These are phyloP conservation scores for Apiospora malaysiana DNA, from an alignment of 2,329 filamentous ascomycete species.

Conservation along the genomic window DNA sequence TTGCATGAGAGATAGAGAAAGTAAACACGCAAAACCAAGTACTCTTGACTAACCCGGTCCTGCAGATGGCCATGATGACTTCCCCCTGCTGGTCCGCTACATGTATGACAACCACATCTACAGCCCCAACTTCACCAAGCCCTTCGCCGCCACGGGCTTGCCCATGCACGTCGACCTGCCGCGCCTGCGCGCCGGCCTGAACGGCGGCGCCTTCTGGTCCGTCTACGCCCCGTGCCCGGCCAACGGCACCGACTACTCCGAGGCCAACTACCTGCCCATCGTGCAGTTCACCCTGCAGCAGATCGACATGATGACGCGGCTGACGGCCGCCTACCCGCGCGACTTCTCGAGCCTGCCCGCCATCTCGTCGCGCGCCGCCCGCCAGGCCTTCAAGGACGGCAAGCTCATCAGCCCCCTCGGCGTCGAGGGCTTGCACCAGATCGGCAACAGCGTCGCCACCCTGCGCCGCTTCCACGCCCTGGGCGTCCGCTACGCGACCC, in stretches of 20 bases:
- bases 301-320: constrained; percentile 67
- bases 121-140: constrained; percentile 70
- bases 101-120: constrained; percentile 81
- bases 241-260: constrained; percentile 75
- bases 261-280: constrained; percentile 70
- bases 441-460: constrained; percentile 81
- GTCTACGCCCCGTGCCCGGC: constrained; percentile 80
- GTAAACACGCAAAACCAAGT: too few relatives aligned
- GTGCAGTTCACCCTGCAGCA: constrained; percentile 71
- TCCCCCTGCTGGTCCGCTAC: constrained; percentile 74
- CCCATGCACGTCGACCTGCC: constrained; percentile 78
- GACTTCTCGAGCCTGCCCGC: constrained; percentile 67
- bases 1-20: neutral
- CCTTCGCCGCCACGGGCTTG: constrained; percentile 75
- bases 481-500: constrained; percentile 84
- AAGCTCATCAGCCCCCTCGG: constrained; percentile 79
- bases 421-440: constrained; percentile 90
- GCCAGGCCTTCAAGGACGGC: constrained; percentile 63
- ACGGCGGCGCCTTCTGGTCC: constrained; percentile 93
- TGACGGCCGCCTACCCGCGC: constrained; percentile 52
- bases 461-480: constrained; percentile 77
- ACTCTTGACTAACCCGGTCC: constrained; percentile 50
- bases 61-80: constrained; percentile 87
- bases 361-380: constrained; percentile 64
- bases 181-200: constrained; percentile 71